Evolutionary conservation across 164 flowering plant genomes (phyloP).

Genomic region (Umbellularia californica): DNA sequence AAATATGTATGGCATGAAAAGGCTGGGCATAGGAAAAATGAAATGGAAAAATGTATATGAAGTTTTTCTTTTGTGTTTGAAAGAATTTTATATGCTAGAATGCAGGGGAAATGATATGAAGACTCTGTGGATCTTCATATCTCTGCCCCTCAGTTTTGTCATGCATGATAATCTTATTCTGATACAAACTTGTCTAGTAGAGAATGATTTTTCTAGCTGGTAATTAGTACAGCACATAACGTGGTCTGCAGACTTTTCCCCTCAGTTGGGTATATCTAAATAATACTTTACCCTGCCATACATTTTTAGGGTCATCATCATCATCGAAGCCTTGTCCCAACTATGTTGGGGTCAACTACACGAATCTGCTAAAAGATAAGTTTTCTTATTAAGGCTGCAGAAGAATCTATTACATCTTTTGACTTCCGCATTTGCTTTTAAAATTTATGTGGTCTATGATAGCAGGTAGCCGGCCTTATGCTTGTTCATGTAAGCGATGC

Average conservation of each 20-base stretch:
- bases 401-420: too few species aligned
- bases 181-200: background rate
- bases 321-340: background rate
- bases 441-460: too few species aligned
- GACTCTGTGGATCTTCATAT: too few species aligned
- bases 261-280: background rate
- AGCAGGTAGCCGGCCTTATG: too few species aligned
- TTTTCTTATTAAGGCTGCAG: too few species aligned
- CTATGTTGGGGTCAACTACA: background rate
- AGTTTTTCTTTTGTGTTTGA: background rate
- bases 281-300: background rate
- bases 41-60: background rate
- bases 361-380: too few species aligned
- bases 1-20: background rate
- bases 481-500: too few species aligned
- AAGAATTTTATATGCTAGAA: too few species aligned
- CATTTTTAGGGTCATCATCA: too few species aligned
- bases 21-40: background rate
- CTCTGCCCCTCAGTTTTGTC: background rate
- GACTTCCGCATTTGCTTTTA: too few species aligned
- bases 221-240: too few species aligned
- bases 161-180: background rate
- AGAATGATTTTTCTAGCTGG: background rate
- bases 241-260: background rate
- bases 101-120: too few species aligned